Base-by-base conservation (phyloP, 2,329 filamentous ascomycete species). In the Sphaerostilbella broomeana region DNA sequence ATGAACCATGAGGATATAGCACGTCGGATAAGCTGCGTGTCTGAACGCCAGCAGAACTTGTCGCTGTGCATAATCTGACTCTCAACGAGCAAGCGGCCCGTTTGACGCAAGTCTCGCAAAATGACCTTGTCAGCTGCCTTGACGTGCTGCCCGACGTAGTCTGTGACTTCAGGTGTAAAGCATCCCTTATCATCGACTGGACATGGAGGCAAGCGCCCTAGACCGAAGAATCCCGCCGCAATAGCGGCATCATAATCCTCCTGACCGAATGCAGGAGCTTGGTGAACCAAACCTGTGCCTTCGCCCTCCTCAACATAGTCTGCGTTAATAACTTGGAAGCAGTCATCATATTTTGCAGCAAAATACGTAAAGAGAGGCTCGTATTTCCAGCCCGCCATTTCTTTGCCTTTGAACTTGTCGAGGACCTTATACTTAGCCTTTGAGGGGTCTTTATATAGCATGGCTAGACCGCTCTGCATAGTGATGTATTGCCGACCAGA, bases 1-100 rank as follows among this genome's bases (percentile, higher is more conserved):
- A 97, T 84, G 59, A 95, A 95, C 90, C 90, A 97, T 1, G 88
- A 87, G 7, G 89, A 86, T 13, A 95, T 87, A 18, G 90, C 87
- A 48, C 85, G 79, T 64, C 94, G 92, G 52, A 97, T 95, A 46
- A 97, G 73, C 20, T 88, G 90, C 0, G 86, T 95, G 58, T 95
- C 90, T n/a, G 88, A 95, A 45, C 90, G 79, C 67, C 85, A 88
- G 62, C 90, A 95, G 76, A 90, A 90, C 15, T 87, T 88, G 61
- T 95, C 94, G 53, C 86, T 90, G 68, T 97, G 90, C 57, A 76
- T 86, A 46, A 95, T 75, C 62, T 94, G 86, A 34, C 85, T 86
- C 49, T 95, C 88, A 20, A 88, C 84, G 24, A 95, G 73, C 36
- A 95, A 59, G 38, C 87, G 79, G 11, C 84, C 86, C 15, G 73